phyloP scores from a whole-genome alignment of 2,329 filamentous ascomycete species.

The Phialophora chinensis region DNA sequence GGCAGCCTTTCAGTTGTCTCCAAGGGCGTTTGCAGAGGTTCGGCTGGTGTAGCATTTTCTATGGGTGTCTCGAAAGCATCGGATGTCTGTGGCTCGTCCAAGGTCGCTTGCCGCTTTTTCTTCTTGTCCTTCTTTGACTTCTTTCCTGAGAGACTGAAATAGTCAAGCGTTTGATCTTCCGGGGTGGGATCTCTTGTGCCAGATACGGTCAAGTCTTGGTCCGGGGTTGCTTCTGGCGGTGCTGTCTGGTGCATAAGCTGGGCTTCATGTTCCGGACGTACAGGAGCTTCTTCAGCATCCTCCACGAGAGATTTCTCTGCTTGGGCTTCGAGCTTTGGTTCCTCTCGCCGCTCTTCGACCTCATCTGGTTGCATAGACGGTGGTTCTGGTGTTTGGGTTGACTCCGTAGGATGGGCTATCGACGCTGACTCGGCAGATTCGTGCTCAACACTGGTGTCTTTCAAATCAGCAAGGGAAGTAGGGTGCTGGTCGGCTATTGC shows the following conservation, averaged over 20 bases:
- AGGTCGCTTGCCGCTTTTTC: conserved; percentile 14
- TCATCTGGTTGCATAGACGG: neutral
- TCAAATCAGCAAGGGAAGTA: neutral
- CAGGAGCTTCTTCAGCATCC: neutral
- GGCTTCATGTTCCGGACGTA: neutral
- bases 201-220: neutral
- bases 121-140: conserved; percentile 38
- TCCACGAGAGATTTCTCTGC: neutral
- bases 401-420: neutral
- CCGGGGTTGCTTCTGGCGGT: neutral
- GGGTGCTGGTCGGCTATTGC: neutral
- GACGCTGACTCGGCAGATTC: neutral
- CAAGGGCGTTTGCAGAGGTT: neutral
- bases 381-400: neutral
- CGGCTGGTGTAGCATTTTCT: neutral
- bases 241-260: neutral
- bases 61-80: conserved; percentile 3
- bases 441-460: neutral
- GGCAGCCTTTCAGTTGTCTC: neutral
- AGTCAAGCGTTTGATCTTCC: neutral
- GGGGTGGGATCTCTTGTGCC: neutral
- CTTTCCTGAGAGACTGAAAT: conserved; percentile 39
- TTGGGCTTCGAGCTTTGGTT: neutral
- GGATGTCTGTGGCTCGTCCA: conserved; percentile 2
- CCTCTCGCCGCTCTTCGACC: neutral